Base-by-base conservation (phyloP, 2,329 filamentous ascomycete species). In the Aureobasidium sp. region DNA sequence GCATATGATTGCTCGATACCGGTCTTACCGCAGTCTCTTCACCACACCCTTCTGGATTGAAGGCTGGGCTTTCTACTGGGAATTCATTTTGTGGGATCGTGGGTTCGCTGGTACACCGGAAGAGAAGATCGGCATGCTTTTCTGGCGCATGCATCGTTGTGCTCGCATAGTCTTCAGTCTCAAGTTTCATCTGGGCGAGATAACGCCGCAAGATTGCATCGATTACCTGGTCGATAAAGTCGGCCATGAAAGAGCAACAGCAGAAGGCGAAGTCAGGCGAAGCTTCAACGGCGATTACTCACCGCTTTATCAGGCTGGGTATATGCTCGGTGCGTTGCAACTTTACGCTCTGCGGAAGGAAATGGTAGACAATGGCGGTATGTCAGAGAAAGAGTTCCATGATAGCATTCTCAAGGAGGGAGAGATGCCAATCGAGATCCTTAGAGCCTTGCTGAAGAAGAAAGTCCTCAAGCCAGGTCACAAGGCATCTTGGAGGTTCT, bases 41-140 rank as follows among this genome's bases (percentile, higher is more conserved):
- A 64, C 68, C 25, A 82, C 79, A 1, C 77, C 79, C 0, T 82
- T 83, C 60, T 81, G 73, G 66, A 73, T 79, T 32, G 80, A 83
- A 62, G 79, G 79, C 16, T 82, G 79, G 79, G 75, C 79, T 8
- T 71, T 81, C 58, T 83, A 83, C 62, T 82, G 79, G 79, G 80
- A 83, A 65, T 69, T 81, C 59, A 62, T 80, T 16, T 68, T 83
- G 14, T 83, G 78, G 78, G 64, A 76, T 37, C 70, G 75, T 24
- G 71, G 71, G 25, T 82, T 80, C 59, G 72, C 75, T 53, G 66
- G 68, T 3, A 69, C 70, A 0, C 70, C 79, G 0, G 74, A 78
- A 55, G 76, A 81, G 57, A 70, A 71, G 34, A 71, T 83, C 19
- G 79, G 79, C 0, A 78, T 80, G 57, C 64, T 83, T 6, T 83